Percentiles rank a stretch among this genome's conserved stretches.
These are phyloP conservation scores for Mikania micrantha DNA, from an alignment of 129 eudicot genomes.

Conservation along the genomic window DNA sequence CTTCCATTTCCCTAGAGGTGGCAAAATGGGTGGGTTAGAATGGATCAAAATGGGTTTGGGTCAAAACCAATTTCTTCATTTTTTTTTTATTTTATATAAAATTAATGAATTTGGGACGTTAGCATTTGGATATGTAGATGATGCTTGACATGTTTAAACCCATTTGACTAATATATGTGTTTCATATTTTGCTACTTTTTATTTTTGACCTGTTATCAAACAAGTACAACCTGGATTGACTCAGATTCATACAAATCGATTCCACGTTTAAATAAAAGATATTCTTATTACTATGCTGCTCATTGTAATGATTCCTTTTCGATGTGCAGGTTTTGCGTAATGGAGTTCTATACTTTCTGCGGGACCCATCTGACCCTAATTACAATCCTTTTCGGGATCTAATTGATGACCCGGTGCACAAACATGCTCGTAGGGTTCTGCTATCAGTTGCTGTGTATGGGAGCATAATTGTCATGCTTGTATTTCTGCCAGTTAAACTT, in stretches of 20 bases:
- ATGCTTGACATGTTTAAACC: neutral
- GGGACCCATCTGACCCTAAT: constrained; percentile 97
- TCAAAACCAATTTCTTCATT: no score
- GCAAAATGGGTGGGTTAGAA: neutral
- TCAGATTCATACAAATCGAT: neutral
- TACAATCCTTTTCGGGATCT: constrained; percentile 92
- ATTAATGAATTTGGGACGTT: neutral
- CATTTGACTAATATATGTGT: neutral
- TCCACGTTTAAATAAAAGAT: neutral
- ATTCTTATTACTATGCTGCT: neutral
- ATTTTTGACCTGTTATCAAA: neutral
- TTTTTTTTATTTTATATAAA: no score
- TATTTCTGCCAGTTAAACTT: constrained; percentile 86
- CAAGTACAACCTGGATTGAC: neutral
- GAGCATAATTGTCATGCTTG: constrained; percentile 87
- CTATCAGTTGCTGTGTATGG: constrained; percentile 89
- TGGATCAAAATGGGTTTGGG: neutral
- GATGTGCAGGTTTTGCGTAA: constrained; percentile 62
- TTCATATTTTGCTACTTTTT: neutral
- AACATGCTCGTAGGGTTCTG: constrained; percentile 95
- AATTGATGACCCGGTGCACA: constrained; percentile 93
- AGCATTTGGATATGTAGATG: neutral
- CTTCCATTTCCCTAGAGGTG: neutral
- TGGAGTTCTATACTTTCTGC: constrained; percentile 86
- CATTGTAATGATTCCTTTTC: neutral